Percentiles rank a stretch among this genome's conserved stretches.
Evolutionary conservation across 805 yeast genomes (phyloP).

Genomic region (Hanseniaspora nectarophila): DNA sequence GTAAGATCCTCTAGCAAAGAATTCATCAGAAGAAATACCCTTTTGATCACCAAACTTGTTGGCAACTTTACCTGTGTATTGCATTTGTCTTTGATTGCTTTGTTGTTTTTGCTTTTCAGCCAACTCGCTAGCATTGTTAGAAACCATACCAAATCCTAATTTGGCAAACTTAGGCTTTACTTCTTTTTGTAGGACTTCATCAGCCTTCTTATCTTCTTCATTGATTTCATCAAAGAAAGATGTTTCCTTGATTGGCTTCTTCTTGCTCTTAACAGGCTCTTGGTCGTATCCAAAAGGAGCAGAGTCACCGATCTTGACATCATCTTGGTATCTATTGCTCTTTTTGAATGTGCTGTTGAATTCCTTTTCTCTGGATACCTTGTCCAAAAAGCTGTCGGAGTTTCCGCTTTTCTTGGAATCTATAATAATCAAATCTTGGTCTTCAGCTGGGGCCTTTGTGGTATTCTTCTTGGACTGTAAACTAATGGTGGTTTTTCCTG

Average conservation of each 20-base stretch:
- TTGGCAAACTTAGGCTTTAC: conserved; percentile 53
- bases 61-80: conserved; percentile 63
- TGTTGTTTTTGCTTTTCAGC: conserved; percentile 32
- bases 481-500: conserved; percentile 18
- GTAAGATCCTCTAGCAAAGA: conserved; percentile 75
- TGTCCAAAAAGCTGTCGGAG: conserved; percentile 39
- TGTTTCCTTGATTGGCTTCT: conserved; percentile 15
- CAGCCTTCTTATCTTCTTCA: conserved; percentile 19
- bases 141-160: conserved; percentile 83
- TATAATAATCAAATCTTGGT: conserved; percentile 3
- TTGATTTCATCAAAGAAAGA: conserved; percentile 19
- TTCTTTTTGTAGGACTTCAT: conserved; percentile 32
- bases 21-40: conserved; percentile 91
- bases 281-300: conserved; percentile 21
- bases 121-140: conserved; percentile 42
- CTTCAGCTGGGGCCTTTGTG: neutral
- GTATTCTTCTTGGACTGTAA: conserved; percentile 16
- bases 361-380: conserved; percentile 43
- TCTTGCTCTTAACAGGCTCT: conserved; percentile 11
- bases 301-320: conserved; percentile 27
- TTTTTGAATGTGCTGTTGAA: conserved; percentile 50
- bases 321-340: conserved; percentile 51
- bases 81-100: conserved; percentile 40
- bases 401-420: conserved; percentile 34
- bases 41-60: conserved; percentile 76